Base-by-base conservation (phyloP, 176 grass and related monocot genomes). In the Triticum dicoccoides region DNA sequence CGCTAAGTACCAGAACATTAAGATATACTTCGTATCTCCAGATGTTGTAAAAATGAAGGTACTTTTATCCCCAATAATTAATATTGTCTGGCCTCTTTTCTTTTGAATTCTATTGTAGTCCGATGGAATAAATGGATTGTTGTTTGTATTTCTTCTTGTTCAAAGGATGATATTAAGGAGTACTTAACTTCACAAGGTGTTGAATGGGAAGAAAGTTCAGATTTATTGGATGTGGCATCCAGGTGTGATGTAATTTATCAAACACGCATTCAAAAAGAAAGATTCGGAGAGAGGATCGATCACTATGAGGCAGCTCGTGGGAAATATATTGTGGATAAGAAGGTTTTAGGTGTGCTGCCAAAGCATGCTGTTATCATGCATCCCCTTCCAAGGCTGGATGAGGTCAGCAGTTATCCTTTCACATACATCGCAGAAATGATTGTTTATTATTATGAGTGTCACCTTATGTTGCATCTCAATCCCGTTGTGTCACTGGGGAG, bases 31-130 rank as follows among this genome's bases (percentile, higher is more conserved):
- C 82, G 93, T 94, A 49, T 90, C 93, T 66, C 96, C 96, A 20
- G 82, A 96, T 68, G 89, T 94, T 83, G 93, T 98, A 61, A 96
- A 94, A 89, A 98, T 98, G 96, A 98, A 98, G 93, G 93, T 95
- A 88, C 21, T 15, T 67, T 44, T 87, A 14, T 76, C 92, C 39
- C 24, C 15, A 61, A 64, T 64, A 77, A 44, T 20, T 56, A 20
- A 47, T 70, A 69, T 74, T 0, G 0, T 25, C 44, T 32, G 11
- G 2, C 6, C 65, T 82, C 25, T 11, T 77, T 56, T 90, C 33
- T 41, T 81, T 61, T 49, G 12, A 75, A 39, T 51, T 63, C 2
- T 68, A 38, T 62, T 80, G 65, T 84, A 24, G 44, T 18, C 35
- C 13, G 41, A 84, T 29, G 62, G 1, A 84, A 63, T 87, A 52